These are phyloP conservation scores for Secale cereale DNA, from an alignment of 176 grass and related monocot species.

Conservation along the genomic window DNA sequence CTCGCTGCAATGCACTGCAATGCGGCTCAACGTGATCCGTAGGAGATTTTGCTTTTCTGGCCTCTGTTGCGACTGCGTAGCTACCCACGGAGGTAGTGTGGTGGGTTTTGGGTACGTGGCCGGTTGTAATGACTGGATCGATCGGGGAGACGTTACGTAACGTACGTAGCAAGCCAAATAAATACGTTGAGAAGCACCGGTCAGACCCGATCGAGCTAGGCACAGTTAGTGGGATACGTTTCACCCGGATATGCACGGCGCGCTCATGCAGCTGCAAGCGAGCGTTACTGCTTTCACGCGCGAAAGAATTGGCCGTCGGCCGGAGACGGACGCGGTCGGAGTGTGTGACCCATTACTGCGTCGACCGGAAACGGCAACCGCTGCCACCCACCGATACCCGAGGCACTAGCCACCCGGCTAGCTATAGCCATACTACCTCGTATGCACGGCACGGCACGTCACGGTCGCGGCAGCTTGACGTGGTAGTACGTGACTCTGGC, in stretches of 20 bases:
- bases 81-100: no score
- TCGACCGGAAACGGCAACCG: neutral
- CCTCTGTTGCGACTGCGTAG: neutral
- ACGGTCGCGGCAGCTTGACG: slow-evolving; percentile 23
- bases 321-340: neutral
- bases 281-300: slow-evolving; percentile 18
- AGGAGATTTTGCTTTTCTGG: neutral
- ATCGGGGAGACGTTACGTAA: neutral
- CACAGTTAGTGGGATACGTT: no score
- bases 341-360: neutral
- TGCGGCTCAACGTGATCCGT: no score
- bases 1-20: no score
- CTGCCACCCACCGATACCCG: neutral
- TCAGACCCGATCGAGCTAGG: no score
- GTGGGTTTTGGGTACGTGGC: neutral
- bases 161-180: neutral
- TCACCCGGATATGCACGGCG: neutral
- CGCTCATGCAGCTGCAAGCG: no score
- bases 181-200: neutral
- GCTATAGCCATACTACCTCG: neutral
- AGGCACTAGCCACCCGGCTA: no score
- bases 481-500: neutral
- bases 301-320: neutral
- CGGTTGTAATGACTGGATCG: neutral
- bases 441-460: slow-evolving; percentile 21